A percentile compares a stretch with the other conserved stretches of the same genome.
Evolutionary conservation across 768 basidiomycete species (phyloP).

Genomic region (Boletus tylopilopsis): DNA sequence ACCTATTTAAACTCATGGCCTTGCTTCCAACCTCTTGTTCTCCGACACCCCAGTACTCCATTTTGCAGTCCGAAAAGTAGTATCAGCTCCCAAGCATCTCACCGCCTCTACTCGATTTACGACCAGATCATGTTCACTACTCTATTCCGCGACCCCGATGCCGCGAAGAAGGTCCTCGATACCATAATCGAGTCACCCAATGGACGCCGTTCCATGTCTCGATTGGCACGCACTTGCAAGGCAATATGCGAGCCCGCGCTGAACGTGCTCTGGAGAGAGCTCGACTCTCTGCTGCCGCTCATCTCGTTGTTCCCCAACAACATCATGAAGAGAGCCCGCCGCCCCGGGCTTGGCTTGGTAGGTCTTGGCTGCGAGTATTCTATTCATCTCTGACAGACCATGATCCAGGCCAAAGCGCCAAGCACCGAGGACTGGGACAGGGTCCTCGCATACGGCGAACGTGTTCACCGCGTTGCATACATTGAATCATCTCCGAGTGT

Average conservation of each 20-base stretch:
- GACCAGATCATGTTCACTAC: conserved; percentile 49
- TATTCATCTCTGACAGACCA: conserved; percentile 5
- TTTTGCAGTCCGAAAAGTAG: conserved; percentile 29
- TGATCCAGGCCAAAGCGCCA: conserved; percentile 52
- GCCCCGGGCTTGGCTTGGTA: conserved; percentile 76
- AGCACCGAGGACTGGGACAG: conserved; percentile 65
- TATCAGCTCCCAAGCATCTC: conserved; percentile 27
- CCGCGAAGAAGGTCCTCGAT: conserved; percentile 49
- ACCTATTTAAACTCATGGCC: conserved; percentile 25
- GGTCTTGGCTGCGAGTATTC: conserved; percentile 26
- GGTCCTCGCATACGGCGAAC: conserved; percentile 62
- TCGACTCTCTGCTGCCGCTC: conserved; percentile 71
- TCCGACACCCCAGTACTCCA: conserved; percentile 34
- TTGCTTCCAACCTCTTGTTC: conserved; percentile 38
- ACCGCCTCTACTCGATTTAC: conserved; percentile 43
- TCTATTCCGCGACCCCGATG: conserved; percentile 62
- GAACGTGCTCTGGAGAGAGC: conserved; percentile 70
- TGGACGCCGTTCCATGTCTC: conserved; percentile 64
- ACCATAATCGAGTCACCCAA: conserved; percentile 53
- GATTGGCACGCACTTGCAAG: conserved; percentile 72
- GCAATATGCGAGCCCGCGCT: conserved; percentile 72
- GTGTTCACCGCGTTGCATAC: conserved; percentile 66
- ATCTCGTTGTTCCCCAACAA: conserved; percentile 67
- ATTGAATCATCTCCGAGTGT: conserved; percentile 64
- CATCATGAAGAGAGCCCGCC: conserved; percentile 64